These are phyloP conservation scores for Paramyrothecium sp. DNA, from an alignment of 2,329 filamentous ascomycete species.

Conservation along the genomic window DNA sequence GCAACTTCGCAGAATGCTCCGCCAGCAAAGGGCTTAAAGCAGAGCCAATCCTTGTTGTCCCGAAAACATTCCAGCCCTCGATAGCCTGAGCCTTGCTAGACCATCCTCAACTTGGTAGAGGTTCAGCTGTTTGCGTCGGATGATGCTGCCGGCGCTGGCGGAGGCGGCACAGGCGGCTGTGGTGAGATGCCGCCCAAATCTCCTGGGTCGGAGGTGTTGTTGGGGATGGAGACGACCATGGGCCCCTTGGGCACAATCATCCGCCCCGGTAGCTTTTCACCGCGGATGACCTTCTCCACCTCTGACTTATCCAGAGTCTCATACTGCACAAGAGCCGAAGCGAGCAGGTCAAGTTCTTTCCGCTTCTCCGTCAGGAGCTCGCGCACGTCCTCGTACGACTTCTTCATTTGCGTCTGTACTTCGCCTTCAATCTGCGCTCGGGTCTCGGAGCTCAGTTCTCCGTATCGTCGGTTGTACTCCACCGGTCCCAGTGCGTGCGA, in stretches of 20 bases:
- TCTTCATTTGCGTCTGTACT: conserved; percentile 80
- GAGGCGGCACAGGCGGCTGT: conserved; percentile 31
- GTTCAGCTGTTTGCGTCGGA: conserved; percentile 20
- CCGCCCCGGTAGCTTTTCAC: conserved; percentile 75
- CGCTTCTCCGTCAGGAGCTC: conserved; percentile 72
- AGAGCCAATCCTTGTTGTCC: too few relatives aligned
- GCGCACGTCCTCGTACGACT: conserved; percentile 72
- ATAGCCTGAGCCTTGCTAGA: conserved; percentile 1
- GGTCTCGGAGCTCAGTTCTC: conserved; percentile 79
- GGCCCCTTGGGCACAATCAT: conserved; percentile 53
- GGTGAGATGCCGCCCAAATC: conserved; percentile 28
- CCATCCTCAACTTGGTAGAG: not conserved
- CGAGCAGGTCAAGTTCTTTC: conserved; percentile 82
- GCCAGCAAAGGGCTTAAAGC: too few relatives aligned
- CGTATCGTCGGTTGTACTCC: conserved; percentile 79
- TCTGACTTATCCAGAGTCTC: conserved; percentile 89
- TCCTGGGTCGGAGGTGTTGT: conserved; percentile 29
- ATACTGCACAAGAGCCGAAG: conserved; percentile 88
- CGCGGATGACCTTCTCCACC: conserved; percentile 84
- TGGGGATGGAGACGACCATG: conserved; percentile 35
- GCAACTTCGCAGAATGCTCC: too few relatives aligned
- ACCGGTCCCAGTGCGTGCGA: conserved; percentile 85
- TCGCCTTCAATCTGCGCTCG: conserved; percentile 84
- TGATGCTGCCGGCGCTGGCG: conserved; percentile 22
- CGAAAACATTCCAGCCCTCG: too few relatives aligned